These are phyloP conservation scores for Candida tetrigidarum DNA, from an alignment of 1,139 yeast genomes.

Conservation along the genomic window DNA sequence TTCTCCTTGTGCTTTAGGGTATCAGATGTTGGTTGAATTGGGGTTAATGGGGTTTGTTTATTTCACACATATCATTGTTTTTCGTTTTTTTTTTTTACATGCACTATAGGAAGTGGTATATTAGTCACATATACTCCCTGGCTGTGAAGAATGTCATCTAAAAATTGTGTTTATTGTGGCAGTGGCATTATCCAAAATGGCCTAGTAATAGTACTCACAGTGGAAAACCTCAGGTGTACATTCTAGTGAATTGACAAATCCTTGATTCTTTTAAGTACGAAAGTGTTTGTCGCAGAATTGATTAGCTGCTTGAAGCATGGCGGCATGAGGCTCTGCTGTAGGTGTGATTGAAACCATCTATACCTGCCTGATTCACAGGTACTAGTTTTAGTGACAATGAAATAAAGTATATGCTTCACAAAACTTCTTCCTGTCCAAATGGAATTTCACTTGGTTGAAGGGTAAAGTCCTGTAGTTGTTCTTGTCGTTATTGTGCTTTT, in stretches of 20 bases:
- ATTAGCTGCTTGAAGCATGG: constrained; percentile 1
- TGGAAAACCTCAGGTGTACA: constrained; percentile 43
- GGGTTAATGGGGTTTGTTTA: constrained; percentile 46
- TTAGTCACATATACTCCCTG: constrained; percentile 57
- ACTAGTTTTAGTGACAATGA: background rate
- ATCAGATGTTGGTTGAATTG: constrained; percentile 44
- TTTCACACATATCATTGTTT: constrained; percentile 51
- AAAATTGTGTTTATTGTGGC: constrained; percentile 62
- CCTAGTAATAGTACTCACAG: constrained; percentile 48
- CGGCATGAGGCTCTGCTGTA: background rate
- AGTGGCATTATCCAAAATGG: constrained; percentile 64
- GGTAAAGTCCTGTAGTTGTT: no score
- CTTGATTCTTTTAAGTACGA: constrained; percentile 23
- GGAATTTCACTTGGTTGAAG: no score
- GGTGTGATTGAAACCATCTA: background rate
- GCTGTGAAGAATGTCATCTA: constrained; percentile 53
- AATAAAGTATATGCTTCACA: background rate
- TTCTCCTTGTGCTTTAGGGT: constrained; percentile 54
- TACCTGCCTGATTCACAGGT: constrained; percentile 1
- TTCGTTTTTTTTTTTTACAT: constrained; percentile 57
- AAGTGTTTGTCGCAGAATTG: constrained; percentile 41
- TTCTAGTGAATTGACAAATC: constrained; percentile 33
- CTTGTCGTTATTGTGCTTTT: background rate
- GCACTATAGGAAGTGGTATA: constrained; percentile 61
- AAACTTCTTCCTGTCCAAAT: constrained; percentile 6